Conservation (phyloP, 176 grass and related monocot species). For the Neostapfia colusana region DNA sequence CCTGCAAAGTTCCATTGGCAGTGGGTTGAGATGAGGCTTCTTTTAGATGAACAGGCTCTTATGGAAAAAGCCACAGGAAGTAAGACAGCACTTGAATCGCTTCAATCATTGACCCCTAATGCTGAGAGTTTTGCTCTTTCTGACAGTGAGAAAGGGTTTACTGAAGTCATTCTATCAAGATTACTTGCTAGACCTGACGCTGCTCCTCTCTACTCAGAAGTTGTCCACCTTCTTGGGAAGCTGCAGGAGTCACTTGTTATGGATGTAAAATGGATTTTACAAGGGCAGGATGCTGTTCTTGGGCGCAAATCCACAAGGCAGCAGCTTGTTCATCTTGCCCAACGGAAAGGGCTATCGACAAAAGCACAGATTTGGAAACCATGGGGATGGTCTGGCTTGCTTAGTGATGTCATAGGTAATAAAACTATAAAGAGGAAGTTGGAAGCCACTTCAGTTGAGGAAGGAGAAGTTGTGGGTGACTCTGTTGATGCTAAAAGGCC, state of each 20-base stretch:
- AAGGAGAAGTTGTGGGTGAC: slow-evolving; percentile 96
- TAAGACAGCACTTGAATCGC: slow-evolving; percentile 74
- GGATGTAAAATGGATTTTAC: slow-evolving; percentile 97
- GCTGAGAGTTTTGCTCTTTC: slow-evolving; percentile 74
- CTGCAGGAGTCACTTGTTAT: slow-evolving; percentile 90
- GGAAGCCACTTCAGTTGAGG: slow-evolving; percentile 73
- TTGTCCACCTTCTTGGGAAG: slow-evolving; percentile 87
- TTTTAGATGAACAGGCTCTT: slow-evolving; percentile 96
- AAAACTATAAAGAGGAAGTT: slow-evolving; percentile 86
- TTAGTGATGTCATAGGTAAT: slow-evolving; percentile 44
- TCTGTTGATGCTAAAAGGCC: slow-evolving; percentile 73
- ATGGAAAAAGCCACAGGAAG: slow-evolving; percentile 77
- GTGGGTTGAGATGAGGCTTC: slow-evolving; percentile 95
- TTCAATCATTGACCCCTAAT: slow-evolving; percentile 74
- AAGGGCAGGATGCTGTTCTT: slow-evolving; percentile 80
- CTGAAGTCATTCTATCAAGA: slow-evolving; percentile 90
- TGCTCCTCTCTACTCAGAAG: slow-evolving; percentile 91
- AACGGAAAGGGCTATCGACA: slow-evolving; percentile 62
- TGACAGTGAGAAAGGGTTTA: slow-evolving; percentile 97
- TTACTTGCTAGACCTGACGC: slow-evolving; percentile 93
- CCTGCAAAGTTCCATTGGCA: slow-evolving; percentile 99
- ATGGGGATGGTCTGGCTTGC: slow-evolving; percentile 84
- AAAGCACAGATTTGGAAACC: slow-evolving; percentile 91
- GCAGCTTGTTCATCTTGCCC: slow-evolving; percentile 81
- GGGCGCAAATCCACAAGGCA: slow-evolving; percentile 94